Percentiles rank a stretch among this genome's conserved stretches.
phyloP scores from a whole-genome alignment of 345 rosid genomes.

The Barbarea vulgaris region DNA sequence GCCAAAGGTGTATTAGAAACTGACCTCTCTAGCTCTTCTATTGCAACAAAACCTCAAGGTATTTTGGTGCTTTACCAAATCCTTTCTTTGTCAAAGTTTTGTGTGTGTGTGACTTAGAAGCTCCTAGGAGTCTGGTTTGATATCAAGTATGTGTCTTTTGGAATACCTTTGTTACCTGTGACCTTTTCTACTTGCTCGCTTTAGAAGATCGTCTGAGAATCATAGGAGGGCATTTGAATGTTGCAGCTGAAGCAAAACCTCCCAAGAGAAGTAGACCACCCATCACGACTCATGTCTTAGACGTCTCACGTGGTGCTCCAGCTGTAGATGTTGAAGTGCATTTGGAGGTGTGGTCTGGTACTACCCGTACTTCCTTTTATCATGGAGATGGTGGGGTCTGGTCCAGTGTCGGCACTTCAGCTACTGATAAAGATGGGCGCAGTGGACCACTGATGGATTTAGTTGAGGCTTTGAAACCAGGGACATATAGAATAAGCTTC shows the following conservation, averaged over 20 bases:
- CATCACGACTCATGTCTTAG: constrained; percentile 89
- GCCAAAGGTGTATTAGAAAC: constrained; percentile 36
- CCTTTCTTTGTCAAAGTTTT: background rate
- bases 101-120: background rate
- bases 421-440: constrained; percentile 82
- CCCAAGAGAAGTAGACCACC: constrained; percentile 72
- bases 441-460: constrained; percentile 75
- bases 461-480: constrained; percentile 65
- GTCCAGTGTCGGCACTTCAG: constrained; percentile 63
- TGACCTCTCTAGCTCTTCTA: constrained; percentile 19
- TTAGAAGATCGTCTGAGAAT: constrained; percentile 72
- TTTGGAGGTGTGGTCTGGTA: constrained; percentile 73
- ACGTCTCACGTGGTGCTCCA: constrained; percentile 80
- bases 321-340: constrained; percentile 75
- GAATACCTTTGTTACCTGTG: background rate
- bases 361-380: constrained; percentile 48
- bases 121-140: background rate
- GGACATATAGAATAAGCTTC: constrained; percentile 82
- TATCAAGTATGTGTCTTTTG: background rate
- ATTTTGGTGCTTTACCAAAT: constrained; percentile 20
- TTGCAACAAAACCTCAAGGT: constrained; percentile 62
- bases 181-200: constrained; percentile 28
- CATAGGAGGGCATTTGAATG: constrained; percentile 70
- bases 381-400: constrained; percentile 49
- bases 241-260: constrained; percentile 48